Base-by-base conservation (phyloP, 2,329 filamentous ascomycete genomes). In the Arthrocladium fulminans region DNA sequence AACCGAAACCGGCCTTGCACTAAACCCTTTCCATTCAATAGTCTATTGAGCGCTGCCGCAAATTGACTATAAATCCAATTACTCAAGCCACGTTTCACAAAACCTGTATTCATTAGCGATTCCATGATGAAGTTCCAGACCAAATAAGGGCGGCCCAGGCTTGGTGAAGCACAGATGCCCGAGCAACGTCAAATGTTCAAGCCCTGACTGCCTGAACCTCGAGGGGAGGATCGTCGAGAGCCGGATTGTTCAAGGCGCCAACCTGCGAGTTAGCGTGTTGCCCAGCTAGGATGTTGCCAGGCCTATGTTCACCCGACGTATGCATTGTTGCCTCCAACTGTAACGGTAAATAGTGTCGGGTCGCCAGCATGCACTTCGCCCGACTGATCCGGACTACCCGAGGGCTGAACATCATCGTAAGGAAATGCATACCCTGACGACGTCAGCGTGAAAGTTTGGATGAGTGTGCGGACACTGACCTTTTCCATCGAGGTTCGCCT, bases 331-430 rank as follows among this genome's bases (percentile, higher is more conserved):
- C 74, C 76, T 10, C 80, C 80, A 27, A 83, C 67, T 2, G 71
- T 72, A 43, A 83, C 71, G 1, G 73, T 79, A 56, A 82, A 67
- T 50, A 77, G 57, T 60, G 67, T 63, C 1, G 81, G 80, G 45
- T 70, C 71, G 2, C 68, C 64, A 59, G 81, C 79, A 51, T 71
- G 76, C 17, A 85, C 71, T 50, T 75, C 77, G 1, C 82, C 82
- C 17, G 77, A 78, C 65, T 82, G 79, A 60, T 84, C 79, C 3
- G 63, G 59, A 2, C 73, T 75, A 35, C 67, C 66, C n/a, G 64
- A 65, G 3, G 78, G 69, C 19, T 71, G 72, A 8, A 86, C 83
- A 63, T 86, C 82, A 59, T 86, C 83, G 60, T 85, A 86, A 0
- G 82, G 80, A 57, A 85, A 85, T 1, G 81, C 80, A 65, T 86